Percentiles rank a stretch among this genome's conserved stretches.
These are phyloP conservation scores for Croton setiger DNA, from an alignment of 441 rosid genomes.

Conservation along the genomic window DNA sequence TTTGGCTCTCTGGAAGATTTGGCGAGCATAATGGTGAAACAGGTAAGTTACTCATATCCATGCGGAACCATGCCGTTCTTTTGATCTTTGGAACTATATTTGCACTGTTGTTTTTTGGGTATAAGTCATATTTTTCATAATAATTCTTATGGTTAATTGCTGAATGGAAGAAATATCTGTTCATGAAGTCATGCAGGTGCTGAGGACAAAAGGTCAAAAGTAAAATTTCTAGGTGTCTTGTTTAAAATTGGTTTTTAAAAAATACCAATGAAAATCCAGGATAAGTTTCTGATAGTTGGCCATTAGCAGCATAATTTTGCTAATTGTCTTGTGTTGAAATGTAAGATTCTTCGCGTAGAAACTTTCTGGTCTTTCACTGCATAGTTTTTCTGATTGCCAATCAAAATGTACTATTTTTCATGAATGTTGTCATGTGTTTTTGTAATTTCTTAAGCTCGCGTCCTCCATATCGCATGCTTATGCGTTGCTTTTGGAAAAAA, in stretches of 20 bases:
- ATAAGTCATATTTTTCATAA: background rate
- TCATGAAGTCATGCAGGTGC: too few species aligned
- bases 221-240: background rate
- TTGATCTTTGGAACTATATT: conserved; percentile 4
- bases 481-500: background rate
- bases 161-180: background rate
- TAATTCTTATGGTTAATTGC: background rate
- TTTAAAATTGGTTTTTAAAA: background rate
- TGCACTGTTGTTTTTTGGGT: background rate
- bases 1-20: conserved; percentile 64
- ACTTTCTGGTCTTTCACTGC: too few species aligned
- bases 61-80: background rate
- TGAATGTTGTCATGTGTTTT: background rate
- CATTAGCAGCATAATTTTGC: background rate
- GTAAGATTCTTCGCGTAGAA: too few species aligned
- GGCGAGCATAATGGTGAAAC: conserved; percentile 50
- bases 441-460: background rate
- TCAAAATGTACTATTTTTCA: background rate
- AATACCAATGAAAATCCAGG: background rate
- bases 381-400: too few species aligned
- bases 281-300: background rate
- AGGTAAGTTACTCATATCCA: conserved; percentile 36
- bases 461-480: too few species aligned
- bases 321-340: background rate
- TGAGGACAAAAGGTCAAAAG: background rate